phyloP scores from a whole-genome alignment of 352 stramenopile species.

The Thraustotheca clavata region DNA sequence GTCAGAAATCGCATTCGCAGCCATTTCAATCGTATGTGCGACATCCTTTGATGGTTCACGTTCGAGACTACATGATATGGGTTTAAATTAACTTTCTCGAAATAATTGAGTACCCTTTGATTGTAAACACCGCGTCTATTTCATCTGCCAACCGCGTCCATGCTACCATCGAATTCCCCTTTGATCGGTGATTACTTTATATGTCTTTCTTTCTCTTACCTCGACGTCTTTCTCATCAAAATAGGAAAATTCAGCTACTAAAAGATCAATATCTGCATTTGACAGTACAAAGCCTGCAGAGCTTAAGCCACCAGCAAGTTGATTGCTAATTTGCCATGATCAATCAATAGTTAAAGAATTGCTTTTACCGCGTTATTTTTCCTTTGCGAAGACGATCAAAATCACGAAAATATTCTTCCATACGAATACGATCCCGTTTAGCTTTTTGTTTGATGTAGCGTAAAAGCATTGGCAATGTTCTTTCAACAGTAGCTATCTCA shows the following conservation, averaged over 20 bases:
- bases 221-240: conserved; percentile 36
- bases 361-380: conserved; percentile 41
- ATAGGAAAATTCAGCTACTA: conserved; percentile 52
- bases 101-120: conserved; percentile 30
- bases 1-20: not conserved
- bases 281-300: conserved; percentile 44
- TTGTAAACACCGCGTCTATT: conserved; percentile 72
- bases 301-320: conserved; percentile 57
- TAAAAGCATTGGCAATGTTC: conserved; percentile 58
- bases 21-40: conserved; percentile 19
- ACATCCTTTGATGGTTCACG: conserved; percentile 51
- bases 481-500: conserved; percentile 35
- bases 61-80: conserved; percentile 30
- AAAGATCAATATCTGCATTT: conserved; percentile 42
- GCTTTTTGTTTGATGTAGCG: conserved; percentile 72
- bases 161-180: conserved; percentile 42
- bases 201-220: not conserved
- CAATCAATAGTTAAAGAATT: not conserved
- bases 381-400: conserved; percentile 76
- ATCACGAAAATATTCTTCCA: conserved; percentile 79
- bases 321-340: conserved; percentile 20
- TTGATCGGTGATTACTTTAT: not conserved
- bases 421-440: conserved; percentile 68
- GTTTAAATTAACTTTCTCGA: not conserved
- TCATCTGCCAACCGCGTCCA: conserved; percentile 77